Percentiles rank a stretch among this genome's conserved stretches.
Evolutionary conservation across 2,329 filamentous ascomycete species (phyloP).

Genomic region (Penicillium sp.): DNA sequence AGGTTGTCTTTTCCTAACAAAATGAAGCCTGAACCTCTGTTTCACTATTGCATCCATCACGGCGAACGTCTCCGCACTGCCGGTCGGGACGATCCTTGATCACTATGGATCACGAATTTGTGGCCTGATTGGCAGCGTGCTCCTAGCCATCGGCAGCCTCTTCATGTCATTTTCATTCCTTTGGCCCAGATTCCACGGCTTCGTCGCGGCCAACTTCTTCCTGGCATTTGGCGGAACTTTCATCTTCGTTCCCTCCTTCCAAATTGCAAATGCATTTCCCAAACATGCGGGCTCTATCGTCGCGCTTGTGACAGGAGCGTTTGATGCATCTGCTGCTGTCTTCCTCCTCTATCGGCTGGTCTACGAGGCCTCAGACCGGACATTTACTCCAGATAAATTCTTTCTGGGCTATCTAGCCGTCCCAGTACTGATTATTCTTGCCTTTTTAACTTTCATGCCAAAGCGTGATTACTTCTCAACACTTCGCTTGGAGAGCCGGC

Average conservation of each 20-base stretch:
- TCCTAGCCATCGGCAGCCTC: constrained; percentile 70
- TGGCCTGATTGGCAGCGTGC: constrained; percentile 70
- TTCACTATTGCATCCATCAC: constrained; percentile 88
- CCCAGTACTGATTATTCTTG: constrained; percentile 66
- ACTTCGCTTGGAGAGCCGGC: constrained; percentile 74
- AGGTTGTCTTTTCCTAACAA: constrained; percentile 16
- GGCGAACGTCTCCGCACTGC: constrained; percentile 85
- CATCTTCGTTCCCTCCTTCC: constrained; percentile 80
- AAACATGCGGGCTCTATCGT: constrained; percentile 75
- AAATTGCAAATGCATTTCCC: constrained; percentile 82
- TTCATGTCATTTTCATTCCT: constrained; percentile 72
- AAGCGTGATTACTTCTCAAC: constrained; percentile 76
- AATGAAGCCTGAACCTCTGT: constrained; percentile 78
- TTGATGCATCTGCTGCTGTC: constrained; percentile 79
- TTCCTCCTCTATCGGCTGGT: constrained; percentile 76
- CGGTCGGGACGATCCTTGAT: constrained; percentile 84
- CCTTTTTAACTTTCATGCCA: constrained; percentile 73
- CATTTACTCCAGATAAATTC: constrained; percentile 63
- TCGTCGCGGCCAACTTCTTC: constrained; percentile 75
- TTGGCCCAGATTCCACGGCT: constrained; percentile 70
- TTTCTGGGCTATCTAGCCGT: constrained; percentile 77
- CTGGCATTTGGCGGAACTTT: constrained; percentile 79
- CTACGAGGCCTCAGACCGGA: constrained; percentile 62
- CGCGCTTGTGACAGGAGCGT: constrained; percentile 78
- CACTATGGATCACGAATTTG: constrained; percentile 80